Evolutionary conservation across 306 rosid genomes (phyloP), one percentile per base, ranked within the genome.

Genomic region (Alnus rubra): DNA sequence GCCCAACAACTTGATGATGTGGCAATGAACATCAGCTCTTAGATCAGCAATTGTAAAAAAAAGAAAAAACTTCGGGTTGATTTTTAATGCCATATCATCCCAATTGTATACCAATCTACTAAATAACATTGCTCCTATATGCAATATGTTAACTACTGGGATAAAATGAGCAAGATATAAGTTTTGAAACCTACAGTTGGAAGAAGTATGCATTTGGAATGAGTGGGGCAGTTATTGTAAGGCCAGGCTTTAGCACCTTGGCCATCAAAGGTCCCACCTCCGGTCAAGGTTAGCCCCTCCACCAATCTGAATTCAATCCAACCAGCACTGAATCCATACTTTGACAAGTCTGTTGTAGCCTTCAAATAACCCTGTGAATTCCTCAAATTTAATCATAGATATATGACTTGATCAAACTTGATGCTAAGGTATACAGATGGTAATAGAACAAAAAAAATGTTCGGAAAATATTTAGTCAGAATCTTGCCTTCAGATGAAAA

Each of bases 241-340:
- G 86, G 88, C 88, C 88, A 87, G 33, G 88, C 90, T 50, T 73
- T n/a, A 48, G 84, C 88, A 15, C 90, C 90, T 79, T 48, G 86
- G 52, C 90, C 90, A 59, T 87, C 90, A 5, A 87, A 87, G 64
- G 84, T 87, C 52, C 90, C 88, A 0, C 88, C 85, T 79, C 91
- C 88, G 15, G 79, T 80, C 87, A 85, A 84, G 80, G 81, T 85
- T 74, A 87, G 70, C 58, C 84, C 84, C 31, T 85, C 53, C 42
- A 78, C 62, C 85, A 82, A 72, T 28, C 67, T 72, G 67, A 87
- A 87, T 54, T 80, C 82, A 68, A 87, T 30, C 88, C 88, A 82
- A 74, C 88, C 82, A 4, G 83, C 81, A 45, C 85, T 78, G 5
- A 39, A 76, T 63, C 77, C 85, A 31, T 87, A 87, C 76, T 76